Conservation (phyloP, 208 protist genomes). For the Crithidia brevicula region DNA sequence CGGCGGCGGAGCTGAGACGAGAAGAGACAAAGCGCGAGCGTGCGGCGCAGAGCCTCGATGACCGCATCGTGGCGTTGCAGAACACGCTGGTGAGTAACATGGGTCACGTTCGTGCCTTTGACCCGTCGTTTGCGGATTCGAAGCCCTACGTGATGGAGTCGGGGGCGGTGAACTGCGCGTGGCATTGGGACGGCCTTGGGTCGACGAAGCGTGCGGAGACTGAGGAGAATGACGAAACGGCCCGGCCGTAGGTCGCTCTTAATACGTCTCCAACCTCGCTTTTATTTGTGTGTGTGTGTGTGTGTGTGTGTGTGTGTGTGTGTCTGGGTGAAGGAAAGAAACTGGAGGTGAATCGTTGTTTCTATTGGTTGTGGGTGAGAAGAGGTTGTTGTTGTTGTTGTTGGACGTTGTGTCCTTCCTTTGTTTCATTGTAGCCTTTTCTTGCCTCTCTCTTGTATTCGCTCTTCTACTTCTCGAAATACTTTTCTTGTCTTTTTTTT, state of each 20-base stretch:
- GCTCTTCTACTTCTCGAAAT: not conserved
- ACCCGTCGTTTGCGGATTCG: conserved; percentile 53
- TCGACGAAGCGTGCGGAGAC: not conserved
- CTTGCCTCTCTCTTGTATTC: too few species aligned
- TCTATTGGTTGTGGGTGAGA: too few species aligned
- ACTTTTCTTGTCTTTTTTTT: not conserved
- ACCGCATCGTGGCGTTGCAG: conserved; percentile 71
- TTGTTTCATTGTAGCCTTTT: too few species aligned
- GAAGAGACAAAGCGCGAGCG: conserved; percentile 22
- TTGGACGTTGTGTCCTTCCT: too few species aligned
- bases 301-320: too few species aligned
- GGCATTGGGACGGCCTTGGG: conserved; percentile 53
- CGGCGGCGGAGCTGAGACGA: conserved; percentile 18
- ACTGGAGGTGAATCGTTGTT: too few species aligned
- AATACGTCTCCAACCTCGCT: too few species aligned
- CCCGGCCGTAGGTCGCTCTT: too few species aligned
- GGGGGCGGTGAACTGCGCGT: conserved; percentile 78
- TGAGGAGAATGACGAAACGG: not conserved
- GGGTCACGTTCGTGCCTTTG: conserved; percentile 65
- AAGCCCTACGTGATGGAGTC: conserved; percentile 73
- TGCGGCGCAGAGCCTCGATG: conserved; percentile 42
- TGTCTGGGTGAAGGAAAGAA: too few species aligned
- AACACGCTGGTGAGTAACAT: conserved; percentile 66
- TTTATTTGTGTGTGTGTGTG: too few species aligned
- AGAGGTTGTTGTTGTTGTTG: too few species aligned